A percentile compares a stretch with the other conserved stretches of the same genome.
Evolutionary conservation across 176 grass and related monocot species (phyloP).

Genomic region (Aechmea fasciata): DNA sequence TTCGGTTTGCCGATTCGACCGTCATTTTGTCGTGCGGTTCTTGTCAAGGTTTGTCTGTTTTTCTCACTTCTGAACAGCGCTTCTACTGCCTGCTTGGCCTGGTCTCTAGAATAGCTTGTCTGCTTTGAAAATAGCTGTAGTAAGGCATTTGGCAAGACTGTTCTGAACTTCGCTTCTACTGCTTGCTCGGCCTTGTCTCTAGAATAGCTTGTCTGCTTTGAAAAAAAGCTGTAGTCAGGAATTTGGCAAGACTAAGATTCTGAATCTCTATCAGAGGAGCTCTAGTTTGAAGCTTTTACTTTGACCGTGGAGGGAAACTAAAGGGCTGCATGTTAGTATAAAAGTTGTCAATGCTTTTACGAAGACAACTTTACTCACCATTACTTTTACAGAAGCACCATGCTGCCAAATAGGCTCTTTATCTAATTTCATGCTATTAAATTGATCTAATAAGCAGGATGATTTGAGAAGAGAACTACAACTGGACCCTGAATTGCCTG

Average conservation of each 20-base stretch:
- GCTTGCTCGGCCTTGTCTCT: background rate
- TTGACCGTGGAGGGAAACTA: no score
- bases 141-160: no score
- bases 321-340: no score
- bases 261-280: background rate
- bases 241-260: background rate
- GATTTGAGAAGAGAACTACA: constrained; percentile 74
- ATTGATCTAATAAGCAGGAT: constrained; percentile 27
- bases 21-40: constrained; percentile 81
- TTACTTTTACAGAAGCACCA: no score
- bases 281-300: no score
- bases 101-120: background rate
- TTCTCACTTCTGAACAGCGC: background rate
- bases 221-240: no score
- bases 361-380: no score
- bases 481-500: constrained; percentile 79
- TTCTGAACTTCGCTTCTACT: background rate
- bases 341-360: no score
- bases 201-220: no score
- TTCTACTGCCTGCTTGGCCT: background rate
- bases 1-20: constrained; percentile 96
- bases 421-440: background rate
- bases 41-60: constrained; percentile 54
- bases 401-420: no score
- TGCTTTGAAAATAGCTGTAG: no score